Evolutionary conservation across 352 stramenopile species (phyloP).

Genomic region (Phytophthora pinifolia): DNA sequence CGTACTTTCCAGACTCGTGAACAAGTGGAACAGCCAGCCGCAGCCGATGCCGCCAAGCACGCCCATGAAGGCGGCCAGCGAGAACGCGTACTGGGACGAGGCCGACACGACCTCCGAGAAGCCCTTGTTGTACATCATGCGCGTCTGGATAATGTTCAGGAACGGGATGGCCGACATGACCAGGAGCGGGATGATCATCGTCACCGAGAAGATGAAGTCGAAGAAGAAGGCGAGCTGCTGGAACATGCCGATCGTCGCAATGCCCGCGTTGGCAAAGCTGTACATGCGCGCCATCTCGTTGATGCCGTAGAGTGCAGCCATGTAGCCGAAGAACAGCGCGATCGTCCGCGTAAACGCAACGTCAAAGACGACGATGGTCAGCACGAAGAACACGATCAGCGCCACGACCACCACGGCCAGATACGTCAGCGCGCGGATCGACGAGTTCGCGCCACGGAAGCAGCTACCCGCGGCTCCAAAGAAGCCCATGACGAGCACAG

Average conservation of each 20-base stretch:
- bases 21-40: slow-evolving; percentile 81
- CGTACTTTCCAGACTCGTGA: slow-evolving; percentile 70
- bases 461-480: slow-evolving; percentile 33
- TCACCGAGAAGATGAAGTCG: slow-evolving; percentile 77
- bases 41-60: slow-evolving; percentile 65
- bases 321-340: slow-evolving; percentile 82
- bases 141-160: slow-evolving; percentile 86
- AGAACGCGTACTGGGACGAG: slow-evolving; percentile 87
- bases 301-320: slow-evolving; percentile 71
- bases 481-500: slow-evolving; percentile 58
- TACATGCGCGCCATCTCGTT: slow-evolving; percentile 88
- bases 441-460: slow-evolving; percentile 39
- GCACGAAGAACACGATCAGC: slow-evolving; percentile 53
- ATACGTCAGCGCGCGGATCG: slow-evolving; percentile 58
- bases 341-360: slow-evolving; percentile 40
- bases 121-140: slow-evolving; percentile 92
- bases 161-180: slow-evolving; percentile 85
- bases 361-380: slow-evolving; percentile 38
- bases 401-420: slow-evolving; percentile 38
- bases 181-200: slow-evolving; percentile 76
- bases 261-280: slow-evolving; percentile 70
- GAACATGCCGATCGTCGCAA: slow-evolving; percentile 67
- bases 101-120: slow-evolving; percentile 86
- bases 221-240: slow-evolving; percentile 86
- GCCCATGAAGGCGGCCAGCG: slow-evolving; percentile 76